Base-by-base conservation (phyloP, 257 asterid species). In the Linaria vulgaris region DNA sequence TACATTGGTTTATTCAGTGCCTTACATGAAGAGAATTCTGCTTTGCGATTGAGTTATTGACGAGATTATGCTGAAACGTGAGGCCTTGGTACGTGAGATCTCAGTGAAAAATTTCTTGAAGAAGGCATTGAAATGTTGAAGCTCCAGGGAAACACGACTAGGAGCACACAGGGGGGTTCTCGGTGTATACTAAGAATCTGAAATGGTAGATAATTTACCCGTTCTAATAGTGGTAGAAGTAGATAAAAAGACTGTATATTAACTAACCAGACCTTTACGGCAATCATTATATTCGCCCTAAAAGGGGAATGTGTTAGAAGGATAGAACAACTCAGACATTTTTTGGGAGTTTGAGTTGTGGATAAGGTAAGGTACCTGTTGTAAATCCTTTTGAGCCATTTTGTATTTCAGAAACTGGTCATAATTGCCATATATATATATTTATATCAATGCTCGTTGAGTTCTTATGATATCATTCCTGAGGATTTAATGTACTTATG, bases 281-380 rank as follows among this genome's bases (percentile, higher is more conserved):
- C 49, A 54, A 66, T 78, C 62, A 51, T 61, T 34, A 17, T 54
- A 73, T 70, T 71, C 66, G 17, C 61, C 70, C 62, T 50, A 59
- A 75, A n/a, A 47, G 63, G 75, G 63, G 52, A 64, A 65, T 59
- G 49, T 55, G 3, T 30, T 65, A 59, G 73, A 39, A 71, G 51
- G 64, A 39, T 27, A 37, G 65, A 51, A 71, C 78, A 76, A 78
- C 85, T 80, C 78, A 62, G 71, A 55, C 77, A 76, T 16, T 71
- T 76, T 73, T 70, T 61, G 57, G 74, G 76, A 59, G 78, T 73
- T 79, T 73, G 82, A 70, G 79, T 64, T 70, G 77, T 73, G 68
- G 70, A 63, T 67, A 54, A 72, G 64, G 59, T 67, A 54, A 72
- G 64, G 59, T 59, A 25, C 56, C 17, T 6, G 61, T 61, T 72